Conservation (phyloP, 73 alveolate species). For the Urostyla sp. region DNA sequence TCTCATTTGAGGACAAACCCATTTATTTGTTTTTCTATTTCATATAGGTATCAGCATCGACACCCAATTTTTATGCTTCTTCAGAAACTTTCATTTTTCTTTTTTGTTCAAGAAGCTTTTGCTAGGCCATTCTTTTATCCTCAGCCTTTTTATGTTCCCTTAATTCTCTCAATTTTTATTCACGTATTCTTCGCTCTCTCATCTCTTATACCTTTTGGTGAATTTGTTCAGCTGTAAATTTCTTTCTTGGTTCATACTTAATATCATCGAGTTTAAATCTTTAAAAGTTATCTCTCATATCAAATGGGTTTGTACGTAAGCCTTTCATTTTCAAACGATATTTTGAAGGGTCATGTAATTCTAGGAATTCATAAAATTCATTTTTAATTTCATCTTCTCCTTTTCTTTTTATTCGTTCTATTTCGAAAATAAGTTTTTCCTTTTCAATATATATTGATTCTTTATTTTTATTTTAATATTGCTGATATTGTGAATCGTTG, state of each 20-base stretch:
- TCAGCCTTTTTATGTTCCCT: conserved; percentile 5
- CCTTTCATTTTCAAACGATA: conserved; percentile 63
- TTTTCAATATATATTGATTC: conserved; percentile 29
- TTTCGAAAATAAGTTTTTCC: neutral
- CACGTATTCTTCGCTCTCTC: conserved; percentile 28
- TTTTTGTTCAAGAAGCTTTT: conserved; percentile 1
- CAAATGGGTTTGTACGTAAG: conserved; percentile 55
- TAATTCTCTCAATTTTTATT: conserved; percentile 7
- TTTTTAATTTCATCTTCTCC: conserved; percentile 11
- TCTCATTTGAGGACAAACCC: conserved; percentile 29
- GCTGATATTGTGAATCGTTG: neutral
- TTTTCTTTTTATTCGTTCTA: neutral
- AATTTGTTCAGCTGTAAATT: conserved; percentile 35
- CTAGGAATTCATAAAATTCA: conserved; percentile 53
- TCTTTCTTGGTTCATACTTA: conserved; percentile 22
- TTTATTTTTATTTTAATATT: neutral
- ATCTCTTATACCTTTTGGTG: conserved; percentile 34
- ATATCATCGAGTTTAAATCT: conserved; percentile 29
- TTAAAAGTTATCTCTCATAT: conserved; percentile 64
- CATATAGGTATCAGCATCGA: no score
- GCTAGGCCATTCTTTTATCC: conserved; percentile 10
- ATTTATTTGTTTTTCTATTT: neutral
- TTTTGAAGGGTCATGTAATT: conserved; percentile 50
- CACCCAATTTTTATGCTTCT: conserved; percentile 5
- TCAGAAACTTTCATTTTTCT: conserved; percentile 37